Evolutionary conservation across 768 basidiomycete species (phyloP).

Genomic region (Agaricus blazei): DNA sequence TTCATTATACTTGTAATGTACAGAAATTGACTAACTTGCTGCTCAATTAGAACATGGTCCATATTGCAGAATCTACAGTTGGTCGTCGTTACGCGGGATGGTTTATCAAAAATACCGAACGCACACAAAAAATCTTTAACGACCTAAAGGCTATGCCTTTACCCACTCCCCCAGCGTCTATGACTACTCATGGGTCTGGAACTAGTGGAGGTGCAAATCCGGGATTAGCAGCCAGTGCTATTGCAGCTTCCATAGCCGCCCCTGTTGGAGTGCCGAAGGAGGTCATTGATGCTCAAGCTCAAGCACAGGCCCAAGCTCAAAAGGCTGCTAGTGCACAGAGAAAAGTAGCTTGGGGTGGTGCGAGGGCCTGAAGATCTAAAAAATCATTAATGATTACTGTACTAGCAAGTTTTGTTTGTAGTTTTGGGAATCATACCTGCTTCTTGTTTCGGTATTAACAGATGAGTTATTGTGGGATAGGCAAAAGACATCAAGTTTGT

Average conservation of each 20-base stretch:
- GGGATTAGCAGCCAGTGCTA: neutral
- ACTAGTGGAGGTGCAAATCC: conserved; percentile 1
- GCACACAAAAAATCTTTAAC: conserved; percentile 83
- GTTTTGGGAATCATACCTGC: neutral
- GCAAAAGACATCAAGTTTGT: too few species aligned
- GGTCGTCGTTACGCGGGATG: conserved; percentile 92
- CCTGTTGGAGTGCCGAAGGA: conserved; percentile 13
- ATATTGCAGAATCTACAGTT: conserved; percentile 92
- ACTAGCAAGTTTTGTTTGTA: neutral
- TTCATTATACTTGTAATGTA: neutral
- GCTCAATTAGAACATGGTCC: conserved; percentile 79
- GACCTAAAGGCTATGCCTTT: conserved; percentile 56
- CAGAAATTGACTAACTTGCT: neutral
- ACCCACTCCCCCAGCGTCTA: conserved; percentile 28
- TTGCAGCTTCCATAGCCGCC: conserved; percentile 3
- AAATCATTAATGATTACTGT: neutral
- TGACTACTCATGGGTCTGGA: conserved; percentile 14
- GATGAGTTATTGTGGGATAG: too few species aligned
- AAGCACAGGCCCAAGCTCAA: conserved; percentile 17
- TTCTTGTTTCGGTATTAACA: too few species aligned
- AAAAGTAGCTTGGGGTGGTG: conserved; percentile 60
- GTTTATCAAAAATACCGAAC: conserved; percentile 96
- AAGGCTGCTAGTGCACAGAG: conserved; percentile 27
- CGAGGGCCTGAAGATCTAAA: conserved; percentile 24
- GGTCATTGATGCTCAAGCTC: conserved; percentile 8